Evolutionary conservation across 2,329 filamentous ascomycete species (phyloP).

Genomic region (Akanthomyces dipterigenus): DNA sequence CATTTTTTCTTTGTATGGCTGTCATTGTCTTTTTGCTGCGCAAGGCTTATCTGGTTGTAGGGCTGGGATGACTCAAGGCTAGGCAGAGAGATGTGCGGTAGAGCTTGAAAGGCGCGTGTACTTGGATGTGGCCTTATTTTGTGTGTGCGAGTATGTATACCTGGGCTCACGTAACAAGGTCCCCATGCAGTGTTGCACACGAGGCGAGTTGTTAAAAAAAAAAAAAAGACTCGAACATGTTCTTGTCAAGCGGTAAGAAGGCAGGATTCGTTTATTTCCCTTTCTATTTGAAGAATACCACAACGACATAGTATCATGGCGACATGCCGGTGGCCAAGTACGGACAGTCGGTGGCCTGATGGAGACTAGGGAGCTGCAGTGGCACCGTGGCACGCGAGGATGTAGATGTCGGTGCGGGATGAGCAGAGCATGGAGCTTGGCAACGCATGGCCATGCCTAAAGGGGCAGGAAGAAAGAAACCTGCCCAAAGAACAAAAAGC

Average conservation of each 20-base stretch:
- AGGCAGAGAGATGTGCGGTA: not conserved
- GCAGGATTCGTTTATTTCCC: not conserved
- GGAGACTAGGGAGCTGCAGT: conserved; percentile 1
- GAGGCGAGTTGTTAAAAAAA: not conserved
- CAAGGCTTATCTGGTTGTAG: not conserved
- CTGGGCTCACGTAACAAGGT: not conserved
- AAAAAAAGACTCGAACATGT: not conserved
- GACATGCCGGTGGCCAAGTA: not conserved
- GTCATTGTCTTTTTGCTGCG: not conserved
- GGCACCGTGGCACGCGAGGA: not conserved
- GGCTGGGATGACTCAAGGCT: not conserved
- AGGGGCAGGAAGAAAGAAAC: not conserved
- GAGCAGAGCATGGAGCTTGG: not conserved
- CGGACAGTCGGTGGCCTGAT: conserved; percentile 3
- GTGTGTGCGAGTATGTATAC: not conserved
- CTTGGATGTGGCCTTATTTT: not conserved
- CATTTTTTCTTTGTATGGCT: not conserved
- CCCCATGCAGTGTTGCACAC: not conserved
- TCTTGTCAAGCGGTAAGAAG: not conserved
- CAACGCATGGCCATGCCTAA: not conserved
- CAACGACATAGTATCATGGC: not conserved
- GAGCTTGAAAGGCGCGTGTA: not conserved
- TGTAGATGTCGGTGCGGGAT: not conserved
- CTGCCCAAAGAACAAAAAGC: not conserved
- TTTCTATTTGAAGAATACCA: no score